These are phyloP conservation scores for Orbilia ellipsospora DNA, from an alignment of 2,329 filamentous ascomycete species.

Conservation along the genomic window DNA sequence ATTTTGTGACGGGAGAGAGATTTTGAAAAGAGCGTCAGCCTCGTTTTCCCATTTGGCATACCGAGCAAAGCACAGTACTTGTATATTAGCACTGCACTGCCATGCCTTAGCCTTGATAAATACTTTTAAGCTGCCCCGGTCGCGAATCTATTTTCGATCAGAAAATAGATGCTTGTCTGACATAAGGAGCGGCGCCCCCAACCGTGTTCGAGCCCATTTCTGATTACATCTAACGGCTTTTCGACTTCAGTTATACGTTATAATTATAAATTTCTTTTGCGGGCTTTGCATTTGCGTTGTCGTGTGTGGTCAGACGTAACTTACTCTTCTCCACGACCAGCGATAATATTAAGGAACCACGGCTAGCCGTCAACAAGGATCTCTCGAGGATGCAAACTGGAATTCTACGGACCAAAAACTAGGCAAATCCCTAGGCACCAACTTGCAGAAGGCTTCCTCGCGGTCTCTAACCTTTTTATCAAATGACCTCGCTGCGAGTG, in stretches of 20 bases:
- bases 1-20: slow-evolving; percentile 24
- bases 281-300: slow-evolving; percentile 37
- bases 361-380: slow-evolving; percentile 42
- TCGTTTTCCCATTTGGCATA: slow-evolving; percentile 42
- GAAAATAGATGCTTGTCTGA: slow-evolving; percentile 49
- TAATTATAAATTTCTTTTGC: slow-evolving; percentile 29
- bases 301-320: slow-evolving; percentile 45
- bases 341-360: slow-evolving; percentile 32
- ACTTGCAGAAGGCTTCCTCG: slow-evolving; percentile 47
- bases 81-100: slow-evolving; percentile 40
- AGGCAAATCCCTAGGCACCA: slow-evolving; percentile 50
- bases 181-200: slow-evolving; percentile 44
- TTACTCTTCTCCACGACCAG: slow-evolving; percentile 1
- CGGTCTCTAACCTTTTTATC: slow-evolving; percentile 28
- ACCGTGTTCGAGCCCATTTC: slow-evolving; percentile 37
- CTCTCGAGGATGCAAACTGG: slow-evolving; percentile 30
- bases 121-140: slow-evolving; percentile 29
- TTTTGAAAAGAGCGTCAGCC: slow-evolving; percentile 34
- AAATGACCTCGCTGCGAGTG: not conserved
- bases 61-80: slow-evolving; percentile 12
- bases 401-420: slow-evolving; percentile 42
- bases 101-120: slow-evolving; percentile 32
- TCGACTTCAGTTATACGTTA: slow-evolving; percentile 25
- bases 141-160: slow-evolving; percentile 29
- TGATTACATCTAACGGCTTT: slow-evolving; percentile 50